Evolutionary conservation across 140 eudicot genomes (phyloP).

Genomic region (Flaveria floridana): DNA sequence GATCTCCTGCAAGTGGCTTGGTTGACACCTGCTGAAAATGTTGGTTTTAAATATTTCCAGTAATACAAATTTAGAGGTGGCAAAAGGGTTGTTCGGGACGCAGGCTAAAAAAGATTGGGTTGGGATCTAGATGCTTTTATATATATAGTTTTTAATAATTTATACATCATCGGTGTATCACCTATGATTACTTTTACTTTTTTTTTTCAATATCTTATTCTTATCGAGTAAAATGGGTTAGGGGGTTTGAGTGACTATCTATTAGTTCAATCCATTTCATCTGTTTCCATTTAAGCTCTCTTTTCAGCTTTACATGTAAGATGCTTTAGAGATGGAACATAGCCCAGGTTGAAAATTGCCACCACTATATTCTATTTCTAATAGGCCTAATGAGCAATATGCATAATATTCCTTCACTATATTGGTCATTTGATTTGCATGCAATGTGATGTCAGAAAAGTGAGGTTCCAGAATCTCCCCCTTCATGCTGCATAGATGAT

Average conservation of each 20-base stretch:
- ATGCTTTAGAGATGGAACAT: neutral
- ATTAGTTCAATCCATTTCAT: neutral
- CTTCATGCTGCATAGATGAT: conserved; percentile 58
- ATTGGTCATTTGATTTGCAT: conserved; percentile 12
- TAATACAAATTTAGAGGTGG: neutral
- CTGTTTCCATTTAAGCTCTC: neutral
- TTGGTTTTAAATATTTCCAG: conserved; percentile 30
- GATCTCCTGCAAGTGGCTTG: conserved; percentile 64
- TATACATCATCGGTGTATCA: neutral
- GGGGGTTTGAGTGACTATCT: neutral
- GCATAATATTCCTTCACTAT: neutral
- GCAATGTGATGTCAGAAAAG: conserved; percentile 40
- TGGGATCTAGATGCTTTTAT: neutral
- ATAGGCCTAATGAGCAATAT: conserved; percentile 13
- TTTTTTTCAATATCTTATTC: neutral
- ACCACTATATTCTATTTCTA: conserved; percentile 5
- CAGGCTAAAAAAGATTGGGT: neutral
- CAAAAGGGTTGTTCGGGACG: neutral
- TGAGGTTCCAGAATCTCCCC: conserved; percentile 33
- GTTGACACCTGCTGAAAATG: conserved; percentile 50
- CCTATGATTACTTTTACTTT: neutral
- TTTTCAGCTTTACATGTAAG: neutral
- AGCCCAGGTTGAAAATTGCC: neutral
- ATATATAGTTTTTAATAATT: neutral
- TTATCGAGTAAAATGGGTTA: neutral